These are phyloP conservation scores for Chalciporus chontae DNA, from an alignment of 768 basidiomycete species.

Conservation along the genomic window DNA sequence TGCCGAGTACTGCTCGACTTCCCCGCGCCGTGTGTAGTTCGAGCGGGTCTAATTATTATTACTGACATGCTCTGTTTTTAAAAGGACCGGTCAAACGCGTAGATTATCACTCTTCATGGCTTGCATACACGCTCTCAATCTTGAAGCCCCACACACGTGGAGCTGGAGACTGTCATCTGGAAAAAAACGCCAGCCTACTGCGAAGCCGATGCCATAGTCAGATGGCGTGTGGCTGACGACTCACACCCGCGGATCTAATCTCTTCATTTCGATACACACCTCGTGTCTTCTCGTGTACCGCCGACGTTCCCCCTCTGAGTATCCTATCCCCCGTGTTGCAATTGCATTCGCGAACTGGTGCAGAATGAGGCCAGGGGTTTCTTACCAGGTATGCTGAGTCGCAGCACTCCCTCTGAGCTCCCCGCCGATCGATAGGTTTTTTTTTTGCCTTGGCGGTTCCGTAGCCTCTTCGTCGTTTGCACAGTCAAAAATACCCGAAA, in stretches of 20 bases:
- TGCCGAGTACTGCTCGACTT: not conserved
- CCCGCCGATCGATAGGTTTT: not conserved
- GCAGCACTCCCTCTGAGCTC: not conserved
- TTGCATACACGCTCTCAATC: not conserved
- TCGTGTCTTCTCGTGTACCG: slow-evolving; percentile 19
- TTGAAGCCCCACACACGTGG: slow-evolving; percentile 1
- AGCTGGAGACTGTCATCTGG: slow-evolving; percentile 1
- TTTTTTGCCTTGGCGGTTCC: not conserved
- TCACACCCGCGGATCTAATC: slow-evolving; percentile 33
- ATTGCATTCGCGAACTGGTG: slow-evolving; percentile 1
- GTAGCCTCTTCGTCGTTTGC: not conserved
- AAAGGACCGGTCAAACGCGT: slow-evolving; percentile 1
- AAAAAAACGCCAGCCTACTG: slow-evolving; percentile 16
- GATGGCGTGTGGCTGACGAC: slow-evolving; percentile 11
- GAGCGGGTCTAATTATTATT: slow-evolving; percentile 10
- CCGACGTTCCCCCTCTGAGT: slow-evolving; percentile 1
- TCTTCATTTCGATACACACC: slow-evolving; percentile 22
- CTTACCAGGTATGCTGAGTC: not conserved
- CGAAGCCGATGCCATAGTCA: slow-evolving; percentile 14
- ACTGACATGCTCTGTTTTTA: slow-evolving; percentile 13
- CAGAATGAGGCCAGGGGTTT: not conserved
- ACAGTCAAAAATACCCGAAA: not conserved
- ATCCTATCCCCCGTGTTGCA: slow-evolving; percentile 1
- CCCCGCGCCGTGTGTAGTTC: not conserved
- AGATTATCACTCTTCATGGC: not conserved